Conservation (phyloP, 2,329 filamentous ascomycete genomes). For the Herpotrichia juniperi region DNA sequence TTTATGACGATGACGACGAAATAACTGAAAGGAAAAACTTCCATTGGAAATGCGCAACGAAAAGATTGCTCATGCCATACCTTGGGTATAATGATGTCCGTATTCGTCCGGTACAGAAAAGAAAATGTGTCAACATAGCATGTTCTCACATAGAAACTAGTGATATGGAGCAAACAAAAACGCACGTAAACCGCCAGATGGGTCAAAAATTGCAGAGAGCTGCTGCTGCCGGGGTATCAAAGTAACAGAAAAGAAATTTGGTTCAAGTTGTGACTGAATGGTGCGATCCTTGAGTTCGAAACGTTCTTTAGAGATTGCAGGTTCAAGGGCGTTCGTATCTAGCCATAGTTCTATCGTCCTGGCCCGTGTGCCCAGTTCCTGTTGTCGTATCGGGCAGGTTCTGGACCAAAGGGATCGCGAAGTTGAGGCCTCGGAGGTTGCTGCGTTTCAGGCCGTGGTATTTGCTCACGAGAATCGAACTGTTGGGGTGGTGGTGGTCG, state of each 20-base stretch:
- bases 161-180: background rate
- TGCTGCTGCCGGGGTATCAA: constrained; percentile 19
- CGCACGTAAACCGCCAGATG: background rate
- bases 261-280: background rate
- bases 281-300: background rate
- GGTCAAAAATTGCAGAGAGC: constrained; percentile 4
- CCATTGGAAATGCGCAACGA: background rate
- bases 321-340: background rate
- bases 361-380: constrained; percentile 27
- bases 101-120: background rate
- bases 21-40: background rate
- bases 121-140: background rate
- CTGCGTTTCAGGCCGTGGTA: constrained; percentile 13
- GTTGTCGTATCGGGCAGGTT: constrained; percentile 28
- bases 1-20: background rate
- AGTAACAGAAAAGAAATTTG: constrained; percentile 10
- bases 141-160: background rate
- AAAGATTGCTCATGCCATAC: background rate
- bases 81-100: constrained; percentile 14
- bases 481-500: constrained; percentile 19
- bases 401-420: constrained; percentile 25
- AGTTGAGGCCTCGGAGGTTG: constrained; percentile 15
- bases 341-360: constrained; percentile 14
- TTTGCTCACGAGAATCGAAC: constrained; percentile 16
- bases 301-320: background rate